Conservation (phyloP, 176 grass and related monocot genomes). For the Eleusine coracana region DNA sequence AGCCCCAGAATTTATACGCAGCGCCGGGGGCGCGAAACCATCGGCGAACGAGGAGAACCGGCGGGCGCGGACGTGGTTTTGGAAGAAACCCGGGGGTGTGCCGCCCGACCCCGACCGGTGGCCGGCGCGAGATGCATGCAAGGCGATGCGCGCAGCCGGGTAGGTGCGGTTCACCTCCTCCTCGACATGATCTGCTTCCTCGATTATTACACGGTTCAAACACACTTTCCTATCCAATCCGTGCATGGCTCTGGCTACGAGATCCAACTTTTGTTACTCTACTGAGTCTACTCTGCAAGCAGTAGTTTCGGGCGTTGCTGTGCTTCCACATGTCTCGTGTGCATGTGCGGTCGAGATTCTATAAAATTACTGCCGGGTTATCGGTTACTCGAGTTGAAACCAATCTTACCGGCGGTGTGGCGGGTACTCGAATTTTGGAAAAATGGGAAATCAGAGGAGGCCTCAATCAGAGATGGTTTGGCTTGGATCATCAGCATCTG, state of each 20-base stretch:
- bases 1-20: neutral
- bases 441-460: neutral
- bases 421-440: neutral
- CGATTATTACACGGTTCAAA: neutral
- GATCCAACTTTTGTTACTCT: neutral
- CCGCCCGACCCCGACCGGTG: too few species aligned
- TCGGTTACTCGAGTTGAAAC: neutral
- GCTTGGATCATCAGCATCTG: neutral
- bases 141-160: neutral
- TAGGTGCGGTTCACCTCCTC: constrained; percentile 13
- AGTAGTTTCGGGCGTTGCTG: neutral
- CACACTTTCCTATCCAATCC: neutral
- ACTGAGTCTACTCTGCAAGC: neutral
- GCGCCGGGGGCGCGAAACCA: neutral
- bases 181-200: neutral
- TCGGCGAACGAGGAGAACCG: constrained; percentile 13
- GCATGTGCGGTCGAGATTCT: neutral
- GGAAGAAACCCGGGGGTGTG: neutral
- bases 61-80: constrained; percentile 35
- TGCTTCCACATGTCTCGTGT: neutral
- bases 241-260: neutral
- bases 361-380: neutral
- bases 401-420: neutral
- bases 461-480: neutral
- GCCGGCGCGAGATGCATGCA: neutral